Evolutionary conservation across 2,329 filamentous ascomycete species (phyloP).

Genomic region (Trichoderma sp.): DNA sequence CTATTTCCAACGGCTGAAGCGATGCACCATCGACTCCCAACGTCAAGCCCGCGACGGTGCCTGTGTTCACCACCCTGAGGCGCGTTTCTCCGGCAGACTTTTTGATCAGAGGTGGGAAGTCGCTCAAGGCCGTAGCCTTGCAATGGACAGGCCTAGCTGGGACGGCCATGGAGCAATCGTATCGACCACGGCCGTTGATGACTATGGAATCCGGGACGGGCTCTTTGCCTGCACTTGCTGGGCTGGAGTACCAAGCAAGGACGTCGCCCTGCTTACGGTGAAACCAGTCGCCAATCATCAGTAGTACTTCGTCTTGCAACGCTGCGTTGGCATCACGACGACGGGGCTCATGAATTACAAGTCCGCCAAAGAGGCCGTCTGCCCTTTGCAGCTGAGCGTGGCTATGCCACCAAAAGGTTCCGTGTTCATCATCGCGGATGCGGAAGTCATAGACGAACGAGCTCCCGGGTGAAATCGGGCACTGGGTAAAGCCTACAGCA

Average conservation of each 20-base stretch:
- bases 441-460: constrained; percentile 60
- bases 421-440: constrained; percentile 58
- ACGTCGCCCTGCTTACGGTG: constrained; percentile 48
- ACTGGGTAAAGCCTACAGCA: constrained; percentile 54
- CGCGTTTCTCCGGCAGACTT: constrained; percentile 25
- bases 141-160: constrained; percentile 36
- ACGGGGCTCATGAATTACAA: constrained; percentile 60
- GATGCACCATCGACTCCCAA: constrained; percentile 33
- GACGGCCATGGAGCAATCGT: constrained; percentile 39
- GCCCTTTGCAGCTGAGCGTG: constrained; percentile 54
- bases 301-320: constrained; percentile 57
- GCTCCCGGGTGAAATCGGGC: constrained; percentile 55
- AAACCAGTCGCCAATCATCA: constrained; percentile 52
- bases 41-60: constrained; percentile 34
- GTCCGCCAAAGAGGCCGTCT: constrained; percentile 61
- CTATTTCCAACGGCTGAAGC: constrained; percentile 33
- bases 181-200: constrained; percentile 42
- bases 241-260: constrained; percentile 36
- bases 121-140: constrained; percentile 9
- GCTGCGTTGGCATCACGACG: constrained; percentile 36
- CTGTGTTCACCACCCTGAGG: constrained; percentile 35
- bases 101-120: constrained; percentile 30
- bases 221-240: constrained; percentile 48
- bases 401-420: constrained; percentile 63
- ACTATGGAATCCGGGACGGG: constrained; percentile 41